Evolutionary conservation across 164 flowering plant genomes (phyloP), one percentile per base, ranked within the genome.

Genomic region (Vitis amurensis): DNA sequence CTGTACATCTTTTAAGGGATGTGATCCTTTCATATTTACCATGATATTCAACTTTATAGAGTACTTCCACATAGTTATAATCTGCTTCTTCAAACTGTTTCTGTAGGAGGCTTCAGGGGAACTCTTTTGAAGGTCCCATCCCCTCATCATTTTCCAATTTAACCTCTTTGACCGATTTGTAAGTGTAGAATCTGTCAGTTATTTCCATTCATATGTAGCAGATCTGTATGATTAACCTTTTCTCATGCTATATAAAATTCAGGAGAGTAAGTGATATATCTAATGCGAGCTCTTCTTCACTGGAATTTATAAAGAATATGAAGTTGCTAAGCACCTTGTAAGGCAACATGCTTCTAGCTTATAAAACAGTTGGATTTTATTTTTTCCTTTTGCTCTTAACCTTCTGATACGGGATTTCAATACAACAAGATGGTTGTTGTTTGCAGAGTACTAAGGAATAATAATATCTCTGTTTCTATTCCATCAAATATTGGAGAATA

Each of bases 221-320:
- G 16, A 51, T 37, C 11, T 55, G 13, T 63, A 16, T 14, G n/a
- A 19, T 69, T 80, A n/a, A 76, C 57, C 44, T 12, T 49, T 11
- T 68, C 29, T 13, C 56, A 51, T 55, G 1, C 27, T 17, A 17
- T n/a, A 56, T 29, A 44, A 19, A 72, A 31, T 61, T 31, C 57
- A 93, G 98, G 93, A 81, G 88, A 64, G 80, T 93, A 78, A 82
- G 89, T 76, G 96, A 83, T 64, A 53, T 93, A 62, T 81, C 89
- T 1, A 89, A 89, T 75, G 84, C 83, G 58, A 86, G 87, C 81
- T 87, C 89, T 14, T 77, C 89, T 4, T 31, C 23, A 23, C 79
- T 93, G 73, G 84, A 58, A 31, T 90, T 92, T 72, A 70, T 87
- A 5, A 82, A 49, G 67, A 50, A 84, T 30, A 74, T 90, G 89